These are phyloP conservation scores for Russula foetens DNA, from an alignment of 768 basidiomycete species.

Conservation along the genomic window DNA sequence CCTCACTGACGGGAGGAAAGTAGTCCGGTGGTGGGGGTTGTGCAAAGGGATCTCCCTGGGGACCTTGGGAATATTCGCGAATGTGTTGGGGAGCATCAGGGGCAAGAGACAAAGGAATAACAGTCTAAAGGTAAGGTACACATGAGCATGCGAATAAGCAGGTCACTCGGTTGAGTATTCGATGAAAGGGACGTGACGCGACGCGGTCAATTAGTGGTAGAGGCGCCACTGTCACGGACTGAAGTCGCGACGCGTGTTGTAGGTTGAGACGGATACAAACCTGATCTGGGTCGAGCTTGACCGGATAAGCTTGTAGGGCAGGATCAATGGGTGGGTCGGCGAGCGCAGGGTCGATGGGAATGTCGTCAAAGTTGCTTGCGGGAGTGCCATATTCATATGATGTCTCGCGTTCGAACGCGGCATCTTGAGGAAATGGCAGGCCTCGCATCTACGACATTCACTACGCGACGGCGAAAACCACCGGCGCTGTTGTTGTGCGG, in stretches of 20 bases:
- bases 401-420: conserved; percentile 43
- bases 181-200: conserved; percentile 47
- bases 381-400: conserved; percentile 56
- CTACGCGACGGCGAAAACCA: not conserved
- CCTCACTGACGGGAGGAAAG: conserved; percentile 38
- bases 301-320: conserved; percentile 32
- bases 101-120: conserved; percentile 14
- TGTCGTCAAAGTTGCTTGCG: conserved; percentile 45
- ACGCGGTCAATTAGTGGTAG: conserved; percentile 44
- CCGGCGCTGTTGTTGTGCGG: not conserved
- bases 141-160: conserved; percentile 13
- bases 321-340: conserved; percentile 46
- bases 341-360: conserved; percentile 79
- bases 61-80: conserved; percentile 57
- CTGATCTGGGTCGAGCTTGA: conserved; percentile 22
- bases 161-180: not conserved
- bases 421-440: conserved; percentile 45
- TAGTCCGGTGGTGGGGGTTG: conserved; percentile 49
- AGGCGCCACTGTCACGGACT: conserved; percentile 23
- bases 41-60: conserved; percentile 79
- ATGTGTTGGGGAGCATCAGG: conserved; percentile 21
- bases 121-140: conserved; percentile 6
- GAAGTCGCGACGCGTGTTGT: conserved; percentile 19
- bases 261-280: conserved; percentile 29
- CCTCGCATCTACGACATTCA: conserved; percentile 42